Conservation (phyloP, 495 filamentous ascomycete species). For the Platismatia glauca region DNA sequence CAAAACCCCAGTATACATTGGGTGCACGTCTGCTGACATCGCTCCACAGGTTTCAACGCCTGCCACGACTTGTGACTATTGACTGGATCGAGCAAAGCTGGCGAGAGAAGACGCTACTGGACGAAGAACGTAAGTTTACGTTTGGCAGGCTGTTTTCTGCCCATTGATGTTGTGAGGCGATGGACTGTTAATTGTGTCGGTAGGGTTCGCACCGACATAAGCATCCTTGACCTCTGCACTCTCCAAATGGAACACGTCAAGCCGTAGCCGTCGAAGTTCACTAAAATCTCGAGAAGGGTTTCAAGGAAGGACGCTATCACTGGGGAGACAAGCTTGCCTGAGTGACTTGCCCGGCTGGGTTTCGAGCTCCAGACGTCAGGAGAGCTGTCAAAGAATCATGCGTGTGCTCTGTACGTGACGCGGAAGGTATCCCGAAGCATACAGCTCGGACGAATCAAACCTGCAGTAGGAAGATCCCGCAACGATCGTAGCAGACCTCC, state of each 20-base stretch:
- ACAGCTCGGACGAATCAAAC: neutral
- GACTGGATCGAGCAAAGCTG: slow-evolving; percentile 77
- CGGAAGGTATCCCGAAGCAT: neutral
- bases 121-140: slow-evolving; percentile 54
- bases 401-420: neutral
- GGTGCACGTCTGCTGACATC: neutral
- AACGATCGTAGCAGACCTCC: neutral
- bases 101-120: slow-evolving; percentile 65
- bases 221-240: neutral
- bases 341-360: neutral
- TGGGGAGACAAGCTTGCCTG: neutral
- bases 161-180: neutral
- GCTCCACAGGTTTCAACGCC: slow-evolving; percentile 12
- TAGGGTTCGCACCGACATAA: neutral
- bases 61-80: slow-evolving; percentile 62
- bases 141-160: neutral
- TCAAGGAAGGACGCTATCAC: neutral
- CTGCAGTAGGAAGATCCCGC: neutral
- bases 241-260: neutral
- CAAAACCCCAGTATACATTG: neutral
- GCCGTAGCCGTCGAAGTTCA: neutral
- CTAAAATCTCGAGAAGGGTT: no score
- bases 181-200: neutral
- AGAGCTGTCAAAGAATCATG: neutral
- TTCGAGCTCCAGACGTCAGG: neutral